Evolutionary conservation across 2,329 filamentous ascomycete genomes (phyloP).

Genomic region (Aspergillus aculeatinus): DNA sequence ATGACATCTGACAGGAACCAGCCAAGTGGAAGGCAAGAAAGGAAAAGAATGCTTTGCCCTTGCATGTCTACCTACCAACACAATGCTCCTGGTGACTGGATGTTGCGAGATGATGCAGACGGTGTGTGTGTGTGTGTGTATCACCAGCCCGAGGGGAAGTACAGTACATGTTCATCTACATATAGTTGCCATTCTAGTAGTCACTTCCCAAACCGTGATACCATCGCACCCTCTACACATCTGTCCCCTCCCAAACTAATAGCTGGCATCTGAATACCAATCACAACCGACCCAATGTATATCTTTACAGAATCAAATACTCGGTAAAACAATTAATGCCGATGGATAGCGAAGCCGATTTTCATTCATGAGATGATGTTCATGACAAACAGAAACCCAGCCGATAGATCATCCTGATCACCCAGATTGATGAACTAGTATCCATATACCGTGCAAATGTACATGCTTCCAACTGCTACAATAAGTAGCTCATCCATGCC

Average conservation of each 20-base stretch:
- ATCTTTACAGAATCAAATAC: neutral
- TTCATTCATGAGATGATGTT: neutral
- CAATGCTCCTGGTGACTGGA: too few species aligned
- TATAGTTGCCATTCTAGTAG: neutral
- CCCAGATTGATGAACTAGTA: neutral
- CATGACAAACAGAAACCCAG: too few species aligned
- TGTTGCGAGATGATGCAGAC: neutral
- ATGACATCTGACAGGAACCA: neutral
- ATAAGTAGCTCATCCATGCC: neutral
- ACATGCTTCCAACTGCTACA: constrained; percentile 1
- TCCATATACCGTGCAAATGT: neutral
- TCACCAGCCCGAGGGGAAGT: neutral
- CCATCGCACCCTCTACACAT: too few species aligned
- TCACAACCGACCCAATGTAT: neutral
- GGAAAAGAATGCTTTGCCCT: neutral
- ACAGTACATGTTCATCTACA: neutral
- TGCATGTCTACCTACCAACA: neutral
- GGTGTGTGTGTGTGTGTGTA: constrained; percentile 1
- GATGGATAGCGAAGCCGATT: neutral
- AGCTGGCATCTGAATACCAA: neutral
- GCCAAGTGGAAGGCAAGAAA: neutral
- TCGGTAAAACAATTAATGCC: neutral
- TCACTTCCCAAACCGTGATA: too few species aligned
- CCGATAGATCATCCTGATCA: neutral
- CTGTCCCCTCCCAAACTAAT: too few species aligned